Evolutionary conservation across 108 stramenopile genomes (phyloP), one percentile per base, ranked within the genome.

Genomic region (Conticribra guillardii): DNA sequence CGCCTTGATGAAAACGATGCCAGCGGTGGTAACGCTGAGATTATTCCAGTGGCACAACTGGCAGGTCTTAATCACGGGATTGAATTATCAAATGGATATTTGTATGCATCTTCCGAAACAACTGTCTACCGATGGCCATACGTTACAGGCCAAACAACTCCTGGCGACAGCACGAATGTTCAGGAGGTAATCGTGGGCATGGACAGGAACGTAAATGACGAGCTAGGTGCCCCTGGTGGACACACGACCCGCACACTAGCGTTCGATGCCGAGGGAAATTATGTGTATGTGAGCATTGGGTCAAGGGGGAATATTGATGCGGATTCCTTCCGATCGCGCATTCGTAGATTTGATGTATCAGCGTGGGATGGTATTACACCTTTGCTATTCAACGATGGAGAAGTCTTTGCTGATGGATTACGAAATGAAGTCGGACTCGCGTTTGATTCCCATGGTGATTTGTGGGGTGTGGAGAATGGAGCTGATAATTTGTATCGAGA

Each of bases 381-480:
- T 7, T 28, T 86, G 30, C 70, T 84, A 27, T 91, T 88, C 69
- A 67, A 66, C n/a, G 47, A 46, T 3, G 74, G 81, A 17, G 84
- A 88, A 63, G 84, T 91, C 11, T 91, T 88, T 79, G 90, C 90
- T 0, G 90, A 91, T 76, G 90, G 90, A 17, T 30, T 91, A 11
- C 53, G 90, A 17, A 91, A 91, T 67, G 86, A 87, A 50, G 90
- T 91, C 27, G 90, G 90, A 3, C 52, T 91, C n/a, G 87, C 87
- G 0, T 91, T 91, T 68, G 90, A 91, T 60, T 62, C 52, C 4
- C 60, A 73, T 60, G 87, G 86, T 46, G 76, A 72, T 24, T 74
- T 91, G 11, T 91, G 87, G 87, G 90, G 90, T 16, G 87, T 88
- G n/a, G 90, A 91, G 62, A 88, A 88, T 60, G 73, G 84, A 44